Conservation (phyloP, 2,329 filamentous ascomycete species). For the Talaromyces sp. region DNA sequence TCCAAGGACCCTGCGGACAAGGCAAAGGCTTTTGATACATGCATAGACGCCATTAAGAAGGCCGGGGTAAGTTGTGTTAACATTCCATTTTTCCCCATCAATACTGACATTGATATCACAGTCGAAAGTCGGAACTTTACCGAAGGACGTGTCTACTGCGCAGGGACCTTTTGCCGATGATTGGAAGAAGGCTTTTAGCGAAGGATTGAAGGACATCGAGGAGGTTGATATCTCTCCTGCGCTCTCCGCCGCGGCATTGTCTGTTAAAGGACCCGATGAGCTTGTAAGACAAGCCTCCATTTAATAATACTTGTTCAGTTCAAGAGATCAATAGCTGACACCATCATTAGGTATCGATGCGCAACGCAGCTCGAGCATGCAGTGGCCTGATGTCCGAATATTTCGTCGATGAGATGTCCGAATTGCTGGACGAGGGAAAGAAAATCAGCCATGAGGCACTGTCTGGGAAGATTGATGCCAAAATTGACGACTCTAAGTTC, state of each 20-base stretch:
- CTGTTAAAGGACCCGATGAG: slow-evolving; percentile 92
- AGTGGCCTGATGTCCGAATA: slow-evolving; percentile 93
- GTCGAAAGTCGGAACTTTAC: slow-evolving; percentile 84
- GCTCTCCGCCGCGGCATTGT: slow-evolving; percentile 76
- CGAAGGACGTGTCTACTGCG: slow-evolving; percentile 68
- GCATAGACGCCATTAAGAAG: slow-evolving; percentile 78
- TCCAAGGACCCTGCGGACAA: slow-evolving; percentile 91
- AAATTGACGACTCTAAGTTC: slow-evolving; percentile 90
- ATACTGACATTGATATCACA: slow-evolving; percentile 28
- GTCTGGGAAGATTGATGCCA: slow-evolving; percentile 80
- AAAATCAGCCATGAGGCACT: slow-evolving; percentile 88
- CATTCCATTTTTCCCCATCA: background rate
- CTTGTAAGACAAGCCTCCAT: slow-evolving; percentile 46
- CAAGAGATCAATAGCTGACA: background rate
- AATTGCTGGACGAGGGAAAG: slow-evolving; percentile 91
- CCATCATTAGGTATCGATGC: slow-evolving; percentile 67
- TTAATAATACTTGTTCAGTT: background rate
- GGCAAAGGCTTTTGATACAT: slow-evolving; percentile 79
- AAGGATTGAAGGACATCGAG: slow-evolving; percentile 77
- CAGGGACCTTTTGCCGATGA: slow-evolving; percentile 89
- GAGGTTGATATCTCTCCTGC: slow-evolving; percentile 81
- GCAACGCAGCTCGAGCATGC: slow-evolving; percentile 88
- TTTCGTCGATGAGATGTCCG: slow-evolving; percentile 97
- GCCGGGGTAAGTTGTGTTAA: slow-evolving; percentile 64
- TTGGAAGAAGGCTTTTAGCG: slow-evolving; percentile 80